Base-by-base conservation (phyloP, 148 eudicot species). In the Arbutus unedo region DNA sequence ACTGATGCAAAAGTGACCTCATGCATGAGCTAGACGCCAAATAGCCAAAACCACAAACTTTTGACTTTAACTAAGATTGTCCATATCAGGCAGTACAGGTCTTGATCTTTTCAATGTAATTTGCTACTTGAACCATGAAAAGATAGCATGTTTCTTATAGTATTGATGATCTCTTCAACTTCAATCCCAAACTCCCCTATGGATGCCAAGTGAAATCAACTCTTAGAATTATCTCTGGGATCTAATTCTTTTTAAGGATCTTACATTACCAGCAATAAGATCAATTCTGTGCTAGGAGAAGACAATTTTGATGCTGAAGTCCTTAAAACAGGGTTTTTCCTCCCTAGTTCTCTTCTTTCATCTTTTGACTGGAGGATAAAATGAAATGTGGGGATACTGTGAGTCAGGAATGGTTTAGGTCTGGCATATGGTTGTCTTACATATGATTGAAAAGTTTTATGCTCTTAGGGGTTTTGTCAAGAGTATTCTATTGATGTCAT, bases 11-110 rank as follows among this genome's bases (percentile, higher is more conserved):
- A 14, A 49, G 21, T 51, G 54, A 62, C 14, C 13, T 76, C 45
- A 76, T 76, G 79, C 43, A 21, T 45, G 72, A 45, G 53, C 53
- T 21, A 79, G 71, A 79, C 45, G 54, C 71, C 53, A 9, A 47
- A 57, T 47, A 45, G 2, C 45, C 25, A 56, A 78, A 19, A 45
- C 21, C 41, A 44, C 72, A 4, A 45, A 68, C 43, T 47, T 62
- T 79, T 45, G 38, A 3, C 21, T 59, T 79, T 6, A 14, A 44
- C 19, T 6, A 7, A 9, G 19, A n/a, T 19, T 5, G 4, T 79
- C 47, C 56, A 2, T 16, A 41, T 45, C 15, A 11, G 54, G 71
- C 6, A 2, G 71, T 62, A n/a, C 11, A 60, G 19, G 44, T 51
- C 16, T 18, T 10, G 54, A 1, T 6, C 54, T 45, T 47, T 19